Conservation (phyloP, 1,284 basidiomycete genomes). For the Tremellales sp. region DNA sequence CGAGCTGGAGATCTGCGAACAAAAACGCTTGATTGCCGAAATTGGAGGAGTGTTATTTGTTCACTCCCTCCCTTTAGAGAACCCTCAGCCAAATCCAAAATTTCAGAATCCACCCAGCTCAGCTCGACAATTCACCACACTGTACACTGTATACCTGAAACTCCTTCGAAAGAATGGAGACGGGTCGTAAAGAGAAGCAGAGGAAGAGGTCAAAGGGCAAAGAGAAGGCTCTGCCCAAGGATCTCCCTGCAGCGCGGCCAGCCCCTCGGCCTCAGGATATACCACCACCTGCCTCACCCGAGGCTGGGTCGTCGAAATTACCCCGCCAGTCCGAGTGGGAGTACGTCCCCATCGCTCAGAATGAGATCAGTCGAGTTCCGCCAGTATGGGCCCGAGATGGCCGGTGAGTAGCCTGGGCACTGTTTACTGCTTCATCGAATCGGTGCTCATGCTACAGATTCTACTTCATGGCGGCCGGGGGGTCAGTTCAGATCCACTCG, state of each 20-base stretch:
- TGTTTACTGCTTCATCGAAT: neutral
- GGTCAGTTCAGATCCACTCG: slow-evolving; percentile 76
- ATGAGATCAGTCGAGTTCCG: slow-evolving; percentile 61
- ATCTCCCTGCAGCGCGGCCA: neutral
- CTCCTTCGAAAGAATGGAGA: slow-evolving; percentile 1
- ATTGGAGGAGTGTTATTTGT: neutral
- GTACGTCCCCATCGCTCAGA: slow-evolving; percentile 58
- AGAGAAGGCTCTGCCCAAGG: neutral
- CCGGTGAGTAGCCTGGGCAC: slow-evolving; percentile 57
- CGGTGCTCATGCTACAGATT: slow-evolving; percentile 56
- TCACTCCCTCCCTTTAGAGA: slow-evolving; percentile 1
- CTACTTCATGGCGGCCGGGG: slow-evolving; percentile 76
- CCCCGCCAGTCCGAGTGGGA: slow-evolving; percentile 24
- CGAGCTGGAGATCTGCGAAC: neutral
- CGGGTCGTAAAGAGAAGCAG: no score
- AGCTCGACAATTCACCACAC: no score
- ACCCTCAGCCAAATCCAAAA: neutral
- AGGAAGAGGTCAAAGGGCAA: neutral
- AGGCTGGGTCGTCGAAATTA: slow-evolving; percentile 10
- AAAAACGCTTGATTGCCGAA: neutral
- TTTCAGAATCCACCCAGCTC: neutral
- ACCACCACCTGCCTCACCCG: neutral
- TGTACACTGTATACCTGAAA: neutral
- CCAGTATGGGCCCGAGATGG: slow-evolving; percentile 81
- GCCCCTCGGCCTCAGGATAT: slow-evolving; percentile 2